Percentiles rank a stretch among this genome's conserved stretches.
These are phyloP conservation scores for Fusarium sp. DNA, from an alignment of 2,329 filamentous ascomycete genomes.

Conservation along the genomic window DNA sequence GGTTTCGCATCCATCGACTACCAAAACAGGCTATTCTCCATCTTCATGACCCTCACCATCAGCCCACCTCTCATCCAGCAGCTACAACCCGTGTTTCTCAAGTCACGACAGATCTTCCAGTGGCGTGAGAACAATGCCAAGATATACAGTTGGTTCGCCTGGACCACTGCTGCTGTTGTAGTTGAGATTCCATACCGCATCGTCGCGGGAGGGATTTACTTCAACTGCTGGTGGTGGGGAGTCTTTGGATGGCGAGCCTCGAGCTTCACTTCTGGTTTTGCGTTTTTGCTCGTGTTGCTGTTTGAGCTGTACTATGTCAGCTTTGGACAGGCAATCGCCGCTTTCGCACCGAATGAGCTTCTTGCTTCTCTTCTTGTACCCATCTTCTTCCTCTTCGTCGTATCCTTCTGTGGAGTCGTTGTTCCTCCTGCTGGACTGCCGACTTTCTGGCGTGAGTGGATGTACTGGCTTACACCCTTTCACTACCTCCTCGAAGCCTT, in stretches of 20 bases:
- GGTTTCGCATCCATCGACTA: slow-evolving; percentile 68
- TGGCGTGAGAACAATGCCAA: slow-evolving; percentile 80
- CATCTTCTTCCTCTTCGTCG: slow-evolving; percentile 75
- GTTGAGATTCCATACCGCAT: slow-evolving; percentile 78
- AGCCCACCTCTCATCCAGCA: slow-evolving; percentile 80
- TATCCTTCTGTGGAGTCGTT: slow-evolving; percentile 77
- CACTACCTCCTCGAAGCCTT: slow-evolving; percentile 73
- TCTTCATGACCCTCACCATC: slow-evolving; percentile 82
- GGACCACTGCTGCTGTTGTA: slow-evolving; percentile 72
- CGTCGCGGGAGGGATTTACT: slow-evolving; percentile 65
- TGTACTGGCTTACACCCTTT: slow-evolving; percentile 76
- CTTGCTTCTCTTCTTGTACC: slow-evolving; percentile 75
- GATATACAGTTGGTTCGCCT: slow-evolving; percentile 82
- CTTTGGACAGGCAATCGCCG: slow-evolving; percentile 74
- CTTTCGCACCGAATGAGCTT: slow-evolving; percentile 73
- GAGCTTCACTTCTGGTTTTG: slow-evolving; percentile 69
- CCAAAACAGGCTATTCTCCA: slow-evolving; percentile 77
- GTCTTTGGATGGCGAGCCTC: slow-evolving; percentile 59
- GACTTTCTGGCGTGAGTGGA: slow-evolving; percentile 71
- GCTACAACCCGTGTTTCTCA: slow-evolving; percentile 77
- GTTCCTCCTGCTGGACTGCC: slow-evolving; percentile 69
- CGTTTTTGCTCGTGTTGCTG: slow-evolving; percentile 72
- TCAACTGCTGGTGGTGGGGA: slow-evolving; percentile 67
- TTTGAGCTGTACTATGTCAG: slow-evolving; percentile 75
- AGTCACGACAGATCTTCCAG: slow-evolving; percentile 74